Evolutionary conservation across 2,329 filamentous ascomycete genomes (phyloP).

Genomic region (Stagonosporopsis cucurbitacearum): DNA sequence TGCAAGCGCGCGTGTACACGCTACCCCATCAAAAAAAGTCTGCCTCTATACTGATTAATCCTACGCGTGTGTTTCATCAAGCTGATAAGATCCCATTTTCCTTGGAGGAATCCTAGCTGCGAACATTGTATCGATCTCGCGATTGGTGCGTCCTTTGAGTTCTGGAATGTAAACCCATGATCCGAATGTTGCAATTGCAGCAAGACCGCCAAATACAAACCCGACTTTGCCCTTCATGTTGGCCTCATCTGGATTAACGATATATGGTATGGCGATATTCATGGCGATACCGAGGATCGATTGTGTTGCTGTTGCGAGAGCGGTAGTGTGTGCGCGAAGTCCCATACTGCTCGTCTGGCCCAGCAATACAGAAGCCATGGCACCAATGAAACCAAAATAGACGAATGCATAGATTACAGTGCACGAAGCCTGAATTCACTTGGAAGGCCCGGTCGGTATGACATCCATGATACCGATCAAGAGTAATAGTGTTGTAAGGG

Average conservation of each 20-base stretch:
- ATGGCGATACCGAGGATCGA: slow-evolving; percentile 42
- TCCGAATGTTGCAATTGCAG: slow-evolving; percentile 38
- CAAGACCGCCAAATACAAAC: slow-evolving; percentile 48
- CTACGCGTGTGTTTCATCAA: not conserved
- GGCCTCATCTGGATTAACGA: slow-evolving; percentile 49
- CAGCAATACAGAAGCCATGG: slow-evolving; percentile 84
- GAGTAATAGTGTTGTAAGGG: slow-evolving; percentile 67
- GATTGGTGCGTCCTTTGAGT: slow-evolving; percentile 45
- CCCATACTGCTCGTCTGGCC: slow-evolving; percentile 79
- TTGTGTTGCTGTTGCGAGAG: slow-evolving; percentile 64
- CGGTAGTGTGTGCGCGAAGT: slow-evolving; percentile 85
- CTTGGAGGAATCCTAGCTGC: slow-evolving; percentile 36
- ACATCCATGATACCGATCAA: slow-evolving; percentile 81
- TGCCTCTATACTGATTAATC: not conserved
- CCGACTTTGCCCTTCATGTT: slow-evolving; percentile 49
- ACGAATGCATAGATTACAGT: slow-evolving; percentile 58
- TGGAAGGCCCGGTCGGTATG: slow-evolving; percentile 37
- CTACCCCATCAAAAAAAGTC: slow-evolving; percentile 1
- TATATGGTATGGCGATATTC: slow-evolving; percentile 46
- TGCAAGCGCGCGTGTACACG: not conserved
- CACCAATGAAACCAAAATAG: slow-evolving; percentile 84
- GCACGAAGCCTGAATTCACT: slow-evolving; percentile 46
- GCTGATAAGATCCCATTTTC: slow-evolving; percentile 10
- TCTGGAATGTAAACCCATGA: slow-evolving; percentile 48
- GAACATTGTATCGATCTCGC: slow-evolving; percentile 48